phyloP scores from a whole-genome alignment of 208 protist genomes.

The Acanthamoeba triangularis region DNA sequence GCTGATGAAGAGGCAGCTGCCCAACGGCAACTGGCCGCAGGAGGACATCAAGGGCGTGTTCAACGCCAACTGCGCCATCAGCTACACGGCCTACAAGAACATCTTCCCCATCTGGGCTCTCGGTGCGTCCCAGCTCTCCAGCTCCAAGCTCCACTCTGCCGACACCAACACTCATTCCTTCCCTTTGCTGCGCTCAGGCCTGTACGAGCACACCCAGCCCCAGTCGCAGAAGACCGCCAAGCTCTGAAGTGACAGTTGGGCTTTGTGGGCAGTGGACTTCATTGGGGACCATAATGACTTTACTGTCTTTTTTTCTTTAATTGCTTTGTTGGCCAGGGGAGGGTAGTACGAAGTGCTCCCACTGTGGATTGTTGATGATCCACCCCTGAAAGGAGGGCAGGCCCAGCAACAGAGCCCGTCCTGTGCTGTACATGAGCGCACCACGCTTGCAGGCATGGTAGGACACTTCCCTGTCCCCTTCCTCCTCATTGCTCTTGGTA shows the following conservation, averaged over 20 bases:
- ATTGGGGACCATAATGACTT: no score
- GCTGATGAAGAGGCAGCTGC: slow-evolving; percentile 83
- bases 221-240: slow-evolving; percentile 7
- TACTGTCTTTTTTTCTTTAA: no score
- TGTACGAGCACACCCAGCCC: slow-evolving; percentile 16
- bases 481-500: background rate
- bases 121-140: slow-evolving; percentile 63
- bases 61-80: slow-evolving; percentile 98
- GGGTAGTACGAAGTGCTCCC: background rate
- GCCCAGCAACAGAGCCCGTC: background rate
- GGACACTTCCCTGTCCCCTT: background rate
- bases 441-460: background rate
- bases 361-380: slow-evolving; percentile 6
- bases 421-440: background rate
- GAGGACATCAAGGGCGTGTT: slow-evolving; percentile 97
- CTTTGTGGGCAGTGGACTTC: no score
- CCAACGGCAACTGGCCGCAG: slow-evolving; percentile 88
- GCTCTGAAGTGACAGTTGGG: slow-evolving; percentile 23
- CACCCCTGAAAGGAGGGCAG: background rate
- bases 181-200: background rate
- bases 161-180: background rate
- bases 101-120: slow-evolving; percentile 98
- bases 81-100: slow-evolving; percentile 95
- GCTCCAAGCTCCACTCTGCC: no score
- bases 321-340: no score